Evolutionary conservation across 495 filamentous ascomycete genomes (phyloP).

Genomic region (Penicillium atrosanguineum): DNA sequence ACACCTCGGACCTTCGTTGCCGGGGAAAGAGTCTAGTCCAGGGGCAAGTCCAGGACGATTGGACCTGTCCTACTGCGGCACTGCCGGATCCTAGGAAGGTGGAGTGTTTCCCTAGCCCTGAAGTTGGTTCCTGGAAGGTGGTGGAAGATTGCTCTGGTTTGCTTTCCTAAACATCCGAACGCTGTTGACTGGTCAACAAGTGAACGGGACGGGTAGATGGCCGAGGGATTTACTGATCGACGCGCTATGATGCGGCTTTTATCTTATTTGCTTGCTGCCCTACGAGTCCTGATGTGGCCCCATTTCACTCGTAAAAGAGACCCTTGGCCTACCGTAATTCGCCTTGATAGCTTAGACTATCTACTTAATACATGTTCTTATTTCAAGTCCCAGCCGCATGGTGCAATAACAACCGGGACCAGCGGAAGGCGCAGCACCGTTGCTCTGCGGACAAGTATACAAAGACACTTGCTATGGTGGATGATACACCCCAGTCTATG

Average conservation of each 20-base stretch:
- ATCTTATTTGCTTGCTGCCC: neutral
- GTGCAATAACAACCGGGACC: neutral
- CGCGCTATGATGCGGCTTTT: slow-evolving; percentile 5
- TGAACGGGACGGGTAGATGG: neutral
- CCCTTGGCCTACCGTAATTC: no score
- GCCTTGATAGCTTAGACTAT: no score
- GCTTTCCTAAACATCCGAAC: neutral
- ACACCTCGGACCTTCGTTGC: neutral
- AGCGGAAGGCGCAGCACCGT: neutral
- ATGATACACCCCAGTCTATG: neutral
- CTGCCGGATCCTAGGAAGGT: neutral
- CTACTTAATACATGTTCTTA: no score
- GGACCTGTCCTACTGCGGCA: neutral
- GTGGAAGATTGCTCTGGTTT: no score
- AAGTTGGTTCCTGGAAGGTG: neutral
- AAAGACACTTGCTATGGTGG: neutral
- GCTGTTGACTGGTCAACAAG: no score
- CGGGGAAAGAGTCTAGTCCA: slow-evolving; percentile 2
- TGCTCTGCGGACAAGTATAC: neutral
- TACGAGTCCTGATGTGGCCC: neutral
- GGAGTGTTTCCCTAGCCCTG: no score
- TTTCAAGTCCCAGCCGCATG: neutral
- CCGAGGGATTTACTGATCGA: neutral
- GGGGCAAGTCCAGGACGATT: neutral
- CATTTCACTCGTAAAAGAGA: neutral